Conservation (phyloP, 768 basidiomycete species). For the Termitomyces heimii region DNA sequence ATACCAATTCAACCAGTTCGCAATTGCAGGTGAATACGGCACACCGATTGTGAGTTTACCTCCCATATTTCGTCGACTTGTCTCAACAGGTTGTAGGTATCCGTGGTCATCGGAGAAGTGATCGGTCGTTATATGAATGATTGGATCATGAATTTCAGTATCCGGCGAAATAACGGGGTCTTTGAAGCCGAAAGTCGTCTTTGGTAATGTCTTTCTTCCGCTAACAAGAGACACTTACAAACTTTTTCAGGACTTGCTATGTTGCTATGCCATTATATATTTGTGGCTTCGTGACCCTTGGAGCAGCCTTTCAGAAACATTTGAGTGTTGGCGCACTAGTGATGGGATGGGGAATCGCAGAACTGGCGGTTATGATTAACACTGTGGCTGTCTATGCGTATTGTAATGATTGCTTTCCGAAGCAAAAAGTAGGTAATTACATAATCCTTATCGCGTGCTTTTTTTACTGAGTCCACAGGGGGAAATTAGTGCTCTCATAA, state of each 20-base stretch:
- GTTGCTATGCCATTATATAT: constrained; percentile 47
- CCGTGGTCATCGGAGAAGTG: constrained; percentile 32
- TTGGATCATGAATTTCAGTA: constrained; percentile 24
- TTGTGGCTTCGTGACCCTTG: constrained; percentile 46
- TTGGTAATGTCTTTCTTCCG: constrained; percentile 25
- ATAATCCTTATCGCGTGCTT: not conserved
- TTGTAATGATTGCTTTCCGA: constrained; percentile 44
- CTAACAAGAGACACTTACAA: not conserved
- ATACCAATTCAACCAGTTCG: constrained; percentile 33
- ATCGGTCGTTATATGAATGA: constrained; percentile 33
- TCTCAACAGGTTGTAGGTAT: constrained; percentile 17
- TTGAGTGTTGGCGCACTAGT: constrained; percentile 40
- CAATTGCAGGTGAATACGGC: constrained; percentile 32
- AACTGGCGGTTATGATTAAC: constrained; percentile 43
- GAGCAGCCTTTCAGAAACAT: constrained; percentile 43
- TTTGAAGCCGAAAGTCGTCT: constrained; percentile 41
- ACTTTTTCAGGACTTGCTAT: constrained; percentile 40
- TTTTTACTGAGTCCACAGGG: constrained; percentile 22
- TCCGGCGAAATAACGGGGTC: constrained; percentile 31
- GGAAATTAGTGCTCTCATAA: constrained; percentile 52
- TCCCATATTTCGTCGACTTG: not conserved
- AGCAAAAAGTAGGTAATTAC: constrained; percentile 24
- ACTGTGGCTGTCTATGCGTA: constrained; percentile 52
- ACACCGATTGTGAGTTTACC: constrained; percentile 28
- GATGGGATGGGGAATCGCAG: constrained; percentile 56